Evolutionary conservation across 1,139 yeast genomes (phyloP), one percentile per base, ranked within the genome.

Genomic region (Geotrichum klebahnii): DNA sequence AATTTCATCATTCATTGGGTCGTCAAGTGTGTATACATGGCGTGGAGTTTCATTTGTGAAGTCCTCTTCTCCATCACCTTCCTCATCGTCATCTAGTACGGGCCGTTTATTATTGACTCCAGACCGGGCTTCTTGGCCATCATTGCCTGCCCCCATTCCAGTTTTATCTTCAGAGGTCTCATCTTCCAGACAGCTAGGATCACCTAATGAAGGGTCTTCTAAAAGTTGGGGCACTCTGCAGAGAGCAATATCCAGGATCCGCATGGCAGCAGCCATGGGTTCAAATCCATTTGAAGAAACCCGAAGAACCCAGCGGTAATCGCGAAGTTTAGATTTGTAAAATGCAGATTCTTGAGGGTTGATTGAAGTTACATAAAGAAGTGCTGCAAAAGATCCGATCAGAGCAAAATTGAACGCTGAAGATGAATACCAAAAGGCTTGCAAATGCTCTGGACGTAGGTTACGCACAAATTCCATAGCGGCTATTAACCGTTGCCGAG

Each of bases 391-490:
- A 0, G 90, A 80, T 2, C 96, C 96, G 48, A 88, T 85, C 44
- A 86, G 68, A 2, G 95, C 82, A 57, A 89, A 80, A 61, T 85
- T 86, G 10, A 85, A 77, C 0, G 90, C 76, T 0, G 95, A 78
- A 3, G 89, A 81, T 2, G 88, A 79, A 66, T 85, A 92, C 96
- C 96, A 89, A 66, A 87, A 88, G 9, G 94, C 80, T 61, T 82
- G 89, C 46, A 85, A 77, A 62, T 88, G 95, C 57, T 87, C 95
- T 2, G 84, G 84, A 58, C 81, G 81, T 61, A 89, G 74, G 53
- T 80, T 83, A 50, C 84, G 70, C 9, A 87, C 82, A 67, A 88
- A 86, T 49, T 86, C 94, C 54, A 86, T 78, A 0, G 96, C 85
- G 0, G 96, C 96, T 14, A 80, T 68, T 12, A 89, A 70, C 58